These are phyloP conservation scores for Linderniella brevidens DNA, from an alignment of 257 asterid species.

Conservation along the genomic window DNA sequence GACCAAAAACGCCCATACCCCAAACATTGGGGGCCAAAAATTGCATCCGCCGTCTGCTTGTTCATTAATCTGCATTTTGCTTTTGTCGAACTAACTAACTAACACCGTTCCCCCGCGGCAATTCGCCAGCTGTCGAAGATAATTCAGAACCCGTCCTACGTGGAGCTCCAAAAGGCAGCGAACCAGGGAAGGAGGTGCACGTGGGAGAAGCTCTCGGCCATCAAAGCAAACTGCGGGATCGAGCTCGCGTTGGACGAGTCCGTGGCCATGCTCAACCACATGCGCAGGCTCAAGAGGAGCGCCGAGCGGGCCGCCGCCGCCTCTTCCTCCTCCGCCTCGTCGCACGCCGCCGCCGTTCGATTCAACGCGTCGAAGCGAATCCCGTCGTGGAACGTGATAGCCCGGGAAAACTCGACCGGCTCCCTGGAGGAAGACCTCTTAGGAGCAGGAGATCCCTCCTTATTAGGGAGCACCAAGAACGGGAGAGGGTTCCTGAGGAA, in stretches of 20 bases:
- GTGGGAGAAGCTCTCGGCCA: conserved; percentile 93
- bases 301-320: conserved; percentile 82
- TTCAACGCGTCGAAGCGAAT: conserved; percentile 64
- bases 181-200: conserved; percentile 90
- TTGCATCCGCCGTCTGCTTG: too few species aligned
- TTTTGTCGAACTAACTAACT: too few species aligned
- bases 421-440: conserved; percentile 73
- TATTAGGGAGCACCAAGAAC: conserved; percentile 10
- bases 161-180: conserved; percentile 72
- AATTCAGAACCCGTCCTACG: conserved; percentile 70
- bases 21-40: too few species aligned
- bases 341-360: conserved; percentile 24
- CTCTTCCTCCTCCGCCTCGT: conserved; percentile 19
- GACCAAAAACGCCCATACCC: too few species aligned
- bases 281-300: conserved; percentile 75
- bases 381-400: conserved; percentile 87
- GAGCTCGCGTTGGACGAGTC: conserved; percentile 91
- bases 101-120: too few species aligned
- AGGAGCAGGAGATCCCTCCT: conserved; percentile 28
- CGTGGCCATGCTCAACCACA: conserved; percentile 73
- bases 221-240: conserved; percentile 88
- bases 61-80: neutral
- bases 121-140: conserved; percentile 80
- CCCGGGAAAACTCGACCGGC: conserved; percentile 79
- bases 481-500: conserved; percentile 8